Conservation (phyloP, 768 basidiomycete genomes). For the Pleurotus pulmonarius region DNA sequence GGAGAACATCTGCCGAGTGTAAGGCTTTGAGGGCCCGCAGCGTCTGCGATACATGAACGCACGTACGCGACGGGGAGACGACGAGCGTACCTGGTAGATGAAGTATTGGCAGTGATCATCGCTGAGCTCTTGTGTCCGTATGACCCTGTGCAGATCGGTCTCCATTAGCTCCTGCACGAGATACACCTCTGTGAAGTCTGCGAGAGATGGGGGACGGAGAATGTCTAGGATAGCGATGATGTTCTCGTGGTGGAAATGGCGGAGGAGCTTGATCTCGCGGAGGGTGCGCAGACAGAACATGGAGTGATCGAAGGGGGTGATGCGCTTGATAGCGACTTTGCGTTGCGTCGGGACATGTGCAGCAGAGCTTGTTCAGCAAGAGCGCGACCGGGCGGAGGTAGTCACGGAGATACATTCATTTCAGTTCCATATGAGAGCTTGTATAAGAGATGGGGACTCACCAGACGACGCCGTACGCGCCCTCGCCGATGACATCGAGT, state of each 20-base stretch:
- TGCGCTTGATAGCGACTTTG: slow-evolving; percentile 94
- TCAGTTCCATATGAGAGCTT: slow-evolving; percentile 12
- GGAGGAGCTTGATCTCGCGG: slow-evolving; percentile 89
- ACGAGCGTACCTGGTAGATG: slow-evolving; percentile 72
- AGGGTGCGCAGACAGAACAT: slow-evolving; percentile 88
- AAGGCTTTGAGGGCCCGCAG: slow-evolving; percentile 92
- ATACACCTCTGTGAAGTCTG: slow-evolving; percentile 84
- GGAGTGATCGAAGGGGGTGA: slow-evolving; percentile 91
- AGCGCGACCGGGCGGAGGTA: slow-evolving; percentile 22
- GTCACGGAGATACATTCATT: not conserved
- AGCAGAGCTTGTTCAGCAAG: slow-evolving; percentile 84
- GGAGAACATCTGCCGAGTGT: slow-evolving; percentile 92
- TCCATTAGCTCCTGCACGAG: slow-evolving; percentile 74
- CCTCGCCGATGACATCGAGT: slow-evolving; percentile 87
- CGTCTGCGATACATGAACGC: slow-evolving; percentile 41
- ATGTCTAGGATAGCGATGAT: slow-evolving; percentile 97
- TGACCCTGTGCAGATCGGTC: slow-evolving; percentile 95
- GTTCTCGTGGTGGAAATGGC: slow-evolving; percentile 81
- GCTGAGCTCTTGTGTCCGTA: slow-evolving; percentile 87
- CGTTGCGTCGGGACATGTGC: slow-evolving; percentile 73
- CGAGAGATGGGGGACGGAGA: slow-evolving; percentile 70
- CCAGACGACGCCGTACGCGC: slow-evolving; percentile 92
- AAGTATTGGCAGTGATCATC: slow-evolving; percentile 99
- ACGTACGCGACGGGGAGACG: not conserved
- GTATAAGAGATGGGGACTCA: slow-evolving; percentile 17